A percentile compares a stretch with the other conserved stretches of the same genome.
These are phyloP conservation scores for Fragaria vesca DNA, from an alignment of 306 rosid species.

Conservation along the genomic window DNA sequence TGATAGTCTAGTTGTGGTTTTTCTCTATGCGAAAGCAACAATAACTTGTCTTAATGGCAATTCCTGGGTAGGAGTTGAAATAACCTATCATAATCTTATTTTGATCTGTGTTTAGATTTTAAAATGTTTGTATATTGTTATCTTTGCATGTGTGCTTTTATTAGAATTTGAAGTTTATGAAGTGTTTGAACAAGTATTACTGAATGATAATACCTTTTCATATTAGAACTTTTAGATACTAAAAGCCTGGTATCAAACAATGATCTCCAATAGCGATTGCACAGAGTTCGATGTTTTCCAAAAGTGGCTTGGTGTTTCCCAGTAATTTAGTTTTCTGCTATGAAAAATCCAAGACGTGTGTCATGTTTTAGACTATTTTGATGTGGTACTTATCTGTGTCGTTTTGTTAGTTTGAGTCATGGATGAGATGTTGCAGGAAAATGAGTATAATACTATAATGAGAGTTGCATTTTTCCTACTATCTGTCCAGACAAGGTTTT, in stretches of 20 bases:
- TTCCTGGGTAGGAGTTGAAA: neutral
- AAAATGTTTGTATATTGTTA: neutral
- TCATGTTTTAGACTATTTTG: constrained; percentile 20
- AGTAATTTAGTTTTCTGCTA: constrained; percentile 37
- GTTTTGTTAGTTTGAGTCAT: constrained; percentile 29
- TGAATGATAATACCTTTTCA: neutral
- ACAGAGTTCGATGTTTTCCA: constrained; percentile 73
- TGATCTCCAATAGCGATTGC: constrained; percentile 84
- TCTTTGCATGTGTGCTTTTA: neutral
- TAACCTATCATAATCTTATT: neutral
- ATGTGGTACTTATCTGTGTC: constrained; percentile 23
- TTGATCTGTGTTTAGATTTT: neutral
- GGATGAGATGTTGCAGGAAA: constrained; percentile 25
- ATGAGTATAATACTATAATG: constrained; percentile 11
- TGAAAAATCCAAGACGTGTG: constrained; percentile 22
- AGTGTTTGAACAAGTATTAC: neutral
- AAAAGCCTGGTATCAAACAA: constrained; percentile 72
- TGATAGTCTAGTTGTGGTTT: neutral
- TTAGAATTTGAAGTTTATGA: neutral
- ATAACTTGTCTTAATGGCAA: neutral
- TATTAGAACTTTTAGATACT: constrained; percentile 1
- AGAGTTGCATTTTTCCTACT: neutral
- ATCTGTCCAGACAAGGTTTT: constrained; percentile 9
- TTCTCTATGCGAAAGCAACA: neutral
- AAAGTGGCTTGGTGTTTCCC: constrained; percentile 85